Percentiles rank a stretch among this genome's conserved stretches.
These are phyloP conservation scores for Escovopsis sp. DNA, from an alignment of 2,329 filamentous ascomycete genomes.

Conservation along the genomic window DNA sequence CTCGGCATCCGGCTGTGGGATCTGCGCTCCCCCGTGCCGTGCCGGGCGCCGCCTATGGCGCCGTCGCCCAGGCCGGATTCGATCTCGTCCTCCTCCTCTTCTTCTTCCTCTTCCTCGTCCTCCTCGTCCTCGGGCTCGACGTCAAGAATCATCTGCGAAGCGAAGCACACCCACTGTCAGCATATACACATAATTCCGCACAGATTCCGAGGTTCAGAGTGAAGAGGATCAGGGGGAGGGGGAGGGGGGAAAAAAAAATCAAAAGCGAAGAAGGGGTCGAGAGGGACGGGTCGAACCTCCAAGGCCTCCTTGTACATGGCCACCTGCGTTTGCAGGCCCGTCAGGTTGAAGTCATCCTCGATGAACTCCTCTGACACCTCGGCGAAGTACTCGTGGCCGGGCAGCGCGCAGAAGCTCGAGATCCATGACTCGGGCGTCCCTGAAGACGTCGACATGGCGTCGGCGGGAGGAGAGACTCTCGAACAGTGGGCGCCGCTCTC, in stretches of 20 bases:
- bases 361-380: constrained; percentile 99
- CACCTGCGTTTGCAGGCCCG: constrained; percentile 85
- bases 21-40: constrained; percentile 47
- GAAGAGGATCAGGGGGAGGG: too few species aligned
- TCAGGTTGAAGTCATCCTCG: constrained; percentile 98
- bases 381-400: constrained; percentile 97
- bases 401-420: constrained; percentile 84
- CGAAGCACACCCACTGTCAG: neutral
- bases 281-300: constrained; percentile 37
- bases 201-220: too few species aligned
- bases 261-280: neutral
- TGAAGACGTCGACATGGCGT: constrained; percentile 44
- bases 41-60: constrained; percentile 25
- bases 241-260: neutral
- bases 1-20: constrained; percentile 76
- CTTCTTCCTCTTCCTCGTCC: constrained; percentile 72
- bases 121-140: constrained; percentile 92
- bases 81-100: constrained; percentile 59
- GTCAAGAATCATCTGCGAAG: constrained; percentile 75
- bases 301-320: constrained; percentile 98
- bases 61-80: constrained; percentile 46
- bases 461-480: constrained; percentile 1
- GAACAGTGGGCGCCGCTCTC: neutral
- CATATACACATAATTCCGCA: neutral
- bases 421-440: constrained; percentile 82